Evolutionary conservation across 805 yeast species (phyloP).

Genomic region (Martiniozyma abietophila): DNA sequence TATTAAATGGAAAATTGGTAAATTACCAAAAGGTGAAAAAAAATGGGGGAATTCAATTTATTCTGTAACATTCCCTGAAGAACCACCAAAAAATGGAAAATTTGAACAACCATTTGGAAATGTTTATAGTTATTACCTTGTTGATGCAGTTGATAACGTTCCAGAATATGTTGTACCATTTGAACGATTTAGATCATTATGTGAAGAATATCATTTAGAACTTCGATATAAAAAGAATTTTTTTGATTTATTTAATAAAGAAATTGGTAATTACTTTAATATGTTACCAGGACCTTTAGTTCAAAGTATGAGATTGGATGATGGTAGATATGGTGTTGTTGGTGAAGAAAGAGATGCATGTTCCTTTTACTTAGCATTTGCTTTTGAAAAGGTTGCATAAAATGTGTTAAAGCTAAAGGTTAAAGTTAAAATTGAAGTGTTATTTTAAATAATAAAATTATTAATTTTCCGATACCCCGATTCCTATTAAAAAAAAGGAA

Average conservation of each 20-base stretch:
- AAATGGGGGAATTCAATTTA: conserved; percentile 84
- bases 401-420: too few species aligned
- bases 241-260: conserved; percentile 71
- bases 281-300: conserved; percentile 46
- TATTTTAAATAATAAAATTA: too few species aligned
- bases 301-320: conserved; percentile 63
- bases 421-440: too few species aligned
- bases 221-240: conserved; percentile 69
- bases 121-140: conserved; percentile 67
- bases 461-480: too few species aligned
- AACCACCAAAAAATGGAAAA: conserved; percentile 66
- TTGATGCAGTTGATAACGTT: conserved; percentile 92
- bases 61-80: conserved; percentile 69
- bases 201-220: conserved; percentile 73
- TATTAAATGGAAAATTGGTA: conserved; percentile 56
- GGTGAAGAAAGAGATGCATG: conserved; percentile 84
- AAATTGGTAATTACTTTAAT: conserved; percentile 58
- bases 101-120: conserved; percentile 77
- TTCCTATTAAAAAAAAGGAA: too few species aligned
- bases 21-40: conserved; percentile 40
- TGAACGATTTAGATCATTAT: conserved; percentile 72
- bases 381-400: conserved; percentile 40
- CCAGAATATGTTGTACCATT: conserved; percentile 97
- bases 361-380: conserved; percentile 79
- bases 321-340: conserved; percentile 78